A percentile compares a stretch with the other conserved stretches of the same genome.
phyloP scores from a whole-genome alignment of 352 stramenopile species.

The Globisporangium heterothallicum region DNA sequence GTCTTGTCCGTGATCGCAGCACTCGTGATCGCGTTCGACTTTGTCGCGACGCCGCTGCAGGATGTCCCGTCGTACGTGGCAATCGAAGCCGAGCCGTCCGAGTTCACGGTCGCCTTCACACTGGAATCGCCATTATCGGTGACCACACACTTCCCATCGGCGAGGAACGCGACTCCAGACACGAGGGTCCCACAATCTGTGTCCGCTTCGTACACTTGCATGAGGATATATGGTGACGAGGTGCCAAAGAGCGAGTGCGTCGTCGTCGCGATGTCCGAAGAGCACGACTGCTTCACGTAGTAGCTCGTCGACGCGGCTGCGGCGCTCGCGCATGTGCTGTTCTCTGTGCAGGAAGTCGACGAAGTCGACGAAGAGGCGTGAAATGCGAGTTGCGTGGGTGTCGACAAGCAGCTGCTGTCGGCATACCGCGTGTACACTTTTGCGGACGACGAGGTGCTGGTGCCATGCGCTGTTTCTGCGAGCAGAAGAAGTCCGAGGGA shows the following conservation, averaged over 20 bases:
- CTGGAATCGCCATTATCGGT: conserved; percentile 35
- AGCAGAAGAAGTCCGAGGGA: conserved; percentile 1
- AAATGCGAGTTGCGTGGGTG: conserved; percentile 24
- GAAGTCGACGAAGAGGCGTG: conserved; percentile 15
- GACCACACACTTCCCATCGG: conserved; percentile 34
- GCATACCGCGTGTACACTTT: conserved; percentile 23
- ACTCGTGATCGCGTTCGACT: conserved; percentile 21
- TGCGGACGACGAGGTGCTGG: conserved; percentile 3
- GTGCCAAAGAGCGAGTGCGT: conserved; percentile 8
- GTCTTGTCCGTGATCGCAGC: conserved; percentile 18
- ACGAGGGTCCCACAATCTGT: conserved; percentile 20
- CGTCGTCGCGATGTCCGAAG: not conserved
- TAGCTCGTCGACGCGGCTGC: conserved; percentile 13
- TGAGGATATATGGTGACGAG: conserved; percentile 22
- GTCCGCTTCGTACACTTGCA: conserved; percentile 30
- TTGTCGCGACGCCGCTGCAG: conserved; percentile 25
- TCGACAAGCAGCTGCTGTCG: conserved; percentile 23
- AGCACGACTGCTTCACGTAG: conserved; percentile 23
- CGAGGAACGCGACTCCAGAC: conserved; percentile 32
- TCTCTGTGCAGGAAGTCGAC: conserved; percentile 18
- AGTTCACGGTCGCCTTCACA: conserved; percentile 22
- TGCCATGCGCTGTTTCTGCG: too few relatives aligned
- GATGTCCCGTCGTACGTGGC: conserved; percentile 24
- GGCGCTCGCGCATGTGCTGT: conserved; percentile 5
- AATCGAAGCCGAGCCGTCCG: conserved; percentile 28